phyloP scores from a whole-genome alignment of 805 yeast genomes.

The Brettanomyces sp. region DNA sequence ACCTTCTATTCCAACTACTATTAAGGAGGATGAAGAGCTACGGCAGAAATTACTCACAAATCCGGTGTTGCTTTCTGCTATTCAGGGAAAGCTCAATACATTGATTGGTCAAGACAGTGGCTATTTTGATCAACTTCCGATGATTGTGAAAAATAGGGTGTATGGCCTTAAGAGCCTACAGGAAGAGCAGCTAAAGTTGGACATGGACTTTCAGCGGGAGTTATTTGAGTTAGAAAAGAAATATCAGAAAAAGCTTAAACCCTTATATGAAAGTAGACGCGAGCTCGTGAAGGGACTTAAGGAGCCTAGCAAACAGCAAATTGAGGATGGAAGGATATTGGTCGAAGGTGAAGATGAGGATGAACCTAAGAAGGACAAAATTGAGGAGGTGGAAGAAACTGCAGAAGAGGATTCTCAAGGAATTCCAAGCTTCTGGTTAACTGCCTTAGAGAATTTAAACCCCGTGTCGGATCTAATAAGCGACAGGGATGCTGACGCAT shows the following conservation, averaged over 20 bases:
- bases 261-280: slow-evolving; percentile 66
- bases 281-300: slow-evolving; percentile 59
- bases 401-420: slow-evolving; percentile 48
- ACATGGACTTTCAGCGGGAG: slow-evolving; percentile 86
- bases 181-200: slow-evolving; percentile 68
- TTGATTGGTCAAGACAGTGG: slow-evolving; percentile 84
- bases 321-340: slow-evolving; percentile 67
- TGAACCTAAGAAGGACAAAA: slow-evolving; percentile 30
- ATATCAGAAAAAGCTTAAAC: slow-evolving; percentile 62
- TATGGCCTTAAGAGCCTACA: slow-evolving; percentile 78
- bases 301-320: slow-evolving; percentile 74
- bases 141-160: slow-evolving; percentile 63
- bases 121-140: slow-evolving; percentile 70
- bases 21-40: slow-evolving; percentile 53
- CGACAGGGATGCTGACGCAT: slow-evolving; percentile 82
- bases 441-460: slow-evolving; percentile 82
- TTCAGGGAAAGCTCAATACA: slow-evolving; percentile 79
- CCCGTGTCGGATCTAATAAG: slow-evolving; percentile 77
- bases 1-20: slow-evolving; percentile 58
- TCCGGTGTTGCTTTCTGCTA: slow-evolving; percentile 78
- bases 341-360: slow-evolving; percentile 39
- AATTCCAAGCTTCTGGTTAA: slow-evolving; percentile 93
- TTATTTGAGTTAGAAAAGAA: slow-evolving; percentile 78
- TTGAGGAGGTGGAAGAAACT: slow-evolving; percentile 24
- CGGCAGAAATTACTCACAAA: slow-evolving; percentile 41